A percentile compares a stretch with the other conserved stretches of the same genome.
Evolutionary conservation across 257 asterid species (phyloP).

Genomic region (Primulina tabacum): DNA sequence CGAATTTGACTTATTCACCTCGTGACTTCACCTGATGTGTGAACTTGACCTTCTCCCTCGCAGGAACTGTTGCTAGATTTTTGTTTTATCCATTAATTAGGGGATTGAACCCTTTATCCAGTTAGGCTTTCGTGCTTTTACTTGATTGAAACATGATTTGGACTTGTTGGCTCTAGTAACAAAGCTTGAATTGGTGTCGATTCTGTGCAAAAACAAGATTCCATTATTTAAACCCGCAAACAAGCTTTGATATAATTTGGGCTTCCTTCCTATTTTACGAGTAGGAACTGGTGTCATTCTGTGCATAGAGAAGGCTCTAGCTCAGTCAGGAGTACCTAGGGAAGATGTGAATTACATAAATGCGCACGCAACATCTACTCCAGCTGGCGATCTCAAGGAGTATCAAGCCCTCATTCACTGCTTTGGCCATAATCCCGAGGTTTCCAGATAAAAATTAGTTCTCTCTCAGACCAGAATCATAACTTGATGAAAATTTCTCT

Average conservation of each 20-base stretch:
- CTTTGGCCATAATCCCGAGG: slow-evolving; percentile 93
- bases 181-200: neutral
- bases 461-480: slow-evolving; percentile 11
- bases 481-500: slow-evolving; percentile 2
- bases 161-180: neutral
- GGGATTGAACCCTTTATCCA: neutral
- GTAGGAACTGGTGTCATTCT: slow-evolving; percentile 89
- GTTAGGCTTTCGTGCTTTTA: neutral
- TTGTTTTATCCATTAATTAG: neutral
- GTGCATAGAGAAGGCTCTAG: slow-evolving; percentile 91
- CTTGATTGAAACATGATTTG: neutral
- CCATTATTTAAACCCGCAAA: neutral
- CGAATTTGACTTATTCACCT: neutral
- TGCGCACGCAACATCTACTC: slow-evolving; percentile 99
- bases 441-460: slow-evolving; percentile 28
- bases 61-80: neutral
- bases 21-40: neutral
- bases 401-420: slow-evolving; percentile 78
- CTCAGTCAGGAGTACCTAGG: slow-evolving; percentile 84
- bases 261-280: slow-evolving; percentile 23
- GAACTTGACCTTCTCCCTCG: neutral
- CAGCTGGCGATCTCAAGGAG: slow-evolving; percentile 92
- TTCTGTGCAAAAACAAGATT: neutral
- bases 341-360: slow-evolving; percentile 34
- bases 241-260: slow-evolving; percentile 18